Conservation (phyloP, 2,329 filamentous ascomycete genomes). For the Colletotrichum sp. region DNA sequence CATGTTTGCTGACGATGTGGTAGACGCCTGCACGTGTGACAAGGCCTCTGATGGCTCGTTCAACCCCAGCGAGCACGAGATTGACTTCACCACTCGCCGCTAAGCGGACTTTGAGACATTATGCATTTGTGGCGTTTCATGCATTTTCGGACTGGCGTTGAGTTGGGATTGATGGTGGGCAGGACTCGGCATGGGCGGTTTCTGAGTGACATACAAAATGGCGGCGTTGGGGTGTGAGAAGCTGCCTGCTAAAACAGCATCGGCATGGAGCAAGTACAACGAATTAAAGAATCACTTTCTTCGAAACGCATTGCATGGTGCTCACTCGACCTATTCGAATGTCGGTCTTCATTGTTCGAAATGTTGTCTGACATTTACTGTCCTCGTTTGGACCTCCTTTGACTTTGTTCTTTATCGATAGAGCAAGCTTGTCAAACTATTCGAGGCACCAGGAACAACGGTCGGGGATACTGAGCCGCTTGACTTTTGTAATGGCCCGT, state of each 20-base stretch:
- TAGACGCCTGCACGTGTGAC: constrained; percentile 82
- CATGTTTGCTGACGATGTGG: not conserved
- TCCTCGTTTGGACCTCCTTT: not conserved
- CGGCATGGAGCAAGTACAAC: not conserved
- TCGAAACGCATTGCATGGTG: not conserved
- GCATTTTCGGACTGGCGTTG: not conserved
- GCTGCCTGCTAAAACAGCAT: not conserved
- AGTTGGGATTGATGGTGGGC: not conserved
- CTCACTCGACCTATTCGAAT: not conserved
- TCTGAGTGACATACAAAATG: not conserved
- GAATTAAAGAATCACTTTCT: not conserved
- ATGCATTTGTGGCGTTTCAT: not conserved
- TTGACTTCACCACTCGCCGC: constrained; percentile 78
- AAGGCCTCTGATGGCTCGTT: constrained; percentile 68
- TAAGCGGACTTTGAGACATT: not conserved
- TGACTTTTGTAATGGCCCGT: not conserved
- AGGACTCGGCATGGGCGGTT: not conserved
- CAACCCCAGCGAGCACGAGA: constrained; percentile 71
- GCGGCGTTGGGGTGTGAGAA: not conserved
- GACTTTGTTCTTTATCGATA: not conserved
- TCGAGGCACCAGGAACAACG: not conserved
- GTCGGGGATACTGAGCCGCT: not conserved
- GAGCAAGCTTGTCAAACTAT: not conserved
- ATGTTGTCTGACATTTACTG: not conserved
- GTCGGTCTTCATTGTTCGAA: not conserved